Percentiles rank a stretch among this genome's conserved stretches.
These are phyloP conservation scores for Ceratobasidium theobromae DNA, from an alignment of 1,284 basidiomycete genomes.

Conservation along the genomic window DNA sequence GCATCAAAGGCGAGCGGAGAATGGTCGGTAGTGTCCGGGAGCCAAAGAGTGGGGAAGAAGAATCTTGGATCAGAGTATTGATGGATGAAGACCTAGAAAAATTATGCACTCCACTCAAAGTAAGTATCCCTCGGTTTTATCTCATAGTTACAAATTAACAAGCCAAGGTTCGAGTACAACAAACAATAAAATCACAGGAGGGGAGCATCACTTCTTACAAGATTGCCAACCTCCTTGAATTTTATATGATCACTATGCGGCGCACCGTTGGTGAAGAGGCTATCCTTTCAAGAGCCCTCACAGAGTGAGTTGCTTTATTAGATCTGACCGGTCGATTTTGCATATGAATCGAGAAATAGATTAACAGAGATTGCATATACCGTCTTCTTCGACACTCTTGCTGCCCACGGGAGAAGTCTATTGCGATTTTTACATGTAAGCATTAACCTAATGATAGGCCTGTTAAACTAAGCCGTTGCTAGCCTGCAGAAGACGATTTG, in stretches of 20 bases:
- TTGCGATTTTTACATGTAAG: conserved; percentile 70
- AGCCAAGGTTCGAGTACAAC: conserved; percentile 76
- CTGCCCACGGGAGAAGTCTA: conserved; percentile 75
- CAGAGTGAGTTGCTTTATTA: conserved; percentile 61
- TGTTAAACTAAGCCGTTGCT: conserved; percentile 8
- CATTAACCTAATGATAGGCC: conserved; percentile 11
- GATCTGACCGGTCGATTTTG: not conserved
- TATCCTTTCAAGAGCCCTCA: conserved; percentile 70
- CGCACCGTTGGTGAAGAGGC: conserved; percentile 86
- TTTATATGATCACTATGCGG: conserved; percentile 90
- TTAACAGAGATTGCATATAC: conserved; percentile 78
- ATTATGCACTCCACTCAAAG: conserved; percentile 83
- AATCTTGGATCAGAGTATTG: conserved; percentile 76
- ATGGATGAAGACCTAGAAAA: conserved; percentile 84
- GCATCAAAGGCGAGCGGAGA: conserved; percentile 59
- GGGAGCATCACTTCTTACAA: conserved; percentile 90
- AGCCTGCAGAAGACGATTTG: conserved; percentile 77
- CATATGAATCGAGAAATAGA: conserved; percentile 47
- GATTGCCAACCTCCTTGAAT: conserved; percentile 91
- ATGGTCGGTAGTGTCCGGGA: conserved; percentile 76
- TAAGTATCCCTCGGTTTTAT: conserved; percentile 42
- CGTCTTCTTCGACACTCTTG: conserved; percentile 83
- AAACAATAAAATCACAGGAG: conserved; percentile 90
- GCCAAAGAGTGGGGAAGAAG: conserved; percentile 58
- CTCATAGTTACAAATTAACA: conserved; percentile 7